Conservation (phyloP, 257 asterid genomes). For the Echium plantagineum region DNA sequence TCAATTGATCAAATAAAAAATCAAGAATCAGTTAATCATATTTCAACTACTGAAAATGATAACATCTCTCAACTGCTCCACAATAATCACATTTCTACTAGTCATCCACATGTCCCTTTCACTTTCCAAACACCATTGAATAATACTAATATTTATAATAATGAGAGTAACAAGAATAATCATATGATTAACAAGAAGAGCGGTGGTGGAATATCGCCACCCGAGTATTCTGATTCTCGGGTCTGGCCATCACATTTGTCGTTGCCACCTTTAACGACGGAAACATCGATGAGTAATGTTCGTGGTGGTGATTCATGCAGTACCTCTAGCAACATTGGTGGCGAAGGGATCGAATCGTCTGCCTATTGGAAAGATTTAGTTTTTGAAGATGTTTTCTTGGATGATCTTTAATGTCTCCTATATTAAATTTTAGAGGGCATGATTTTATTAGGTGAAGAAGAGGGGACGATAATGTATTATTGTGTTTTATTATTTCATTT, state of each 20-base stretch:
- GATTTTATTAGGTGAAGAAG: conserved; percentile 3
- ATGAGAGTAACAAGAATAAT: background rate
- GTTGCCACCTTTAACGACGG: conserved; percentile 21
- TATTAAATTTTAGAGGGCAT: background rate
- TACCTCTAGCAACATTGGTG: conserved; percentile 12
- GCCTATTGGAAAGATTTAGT: conserved; percentile 24
- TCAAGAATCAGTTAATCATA: conserved; percentile 20
- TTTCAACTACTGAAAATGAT: conserved; percentile 23
- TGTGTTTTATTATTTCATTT: too few species aligned
- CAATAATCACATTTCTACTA: conserved; percentile 17
- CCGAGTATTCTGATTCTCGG: conserved; percentile 16
- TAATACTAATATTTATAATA: conserved; percentile 1
- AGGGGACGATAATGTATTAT: conserved; percentile 6
- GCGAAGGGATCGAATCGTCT: conserved; percentile 8
- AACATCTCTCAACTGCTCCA: conserved; percentile 28
- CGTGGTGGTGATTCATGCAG: conserved; percentile 10
- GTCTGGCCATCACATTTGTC: conserved; percentile 20
- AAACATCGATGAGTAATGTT: conserved; percentile 11
- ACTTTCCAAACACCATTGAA: conserved; percentile 16
- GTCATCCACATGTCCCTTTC: conserved; percentile 44
- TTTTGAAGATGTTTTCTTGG: conserved; percentile 20
- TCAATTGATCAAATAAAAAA: conserved; percentile 10
- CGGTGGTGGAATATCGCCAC: conserved; percentile 4
- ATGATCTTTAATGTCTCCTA: conserved; percentile 13
- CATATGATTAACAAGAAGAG: background rate